Evolutionary conservation across 805 yeast genomes (phyloP).

Genomic region (Myxozyma mucilagina): DNA sequence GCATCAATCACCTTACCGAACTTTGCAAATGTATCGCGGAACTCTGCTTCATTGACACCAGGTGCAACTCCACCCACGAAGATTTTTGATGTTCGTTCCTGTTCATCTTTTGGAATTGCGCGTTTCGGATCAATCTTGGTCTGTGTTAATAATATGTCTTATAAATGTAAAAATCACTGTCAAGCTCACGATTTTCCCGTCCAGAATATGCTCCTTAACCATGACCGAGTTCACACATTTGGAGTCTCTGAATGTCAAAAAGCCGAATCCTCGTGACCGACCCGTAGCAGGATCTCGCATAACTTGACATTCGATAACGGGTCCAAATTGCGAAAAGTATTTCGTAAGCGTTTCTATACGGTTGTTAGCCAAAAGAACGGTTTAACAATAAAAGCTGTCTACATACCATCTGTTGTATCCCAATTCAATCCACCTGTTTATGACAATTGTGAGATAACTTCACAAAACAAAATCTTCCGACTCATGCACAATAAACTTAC

Average conservation of each 20-base stretch:
- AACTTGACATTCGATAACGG: slow-evolving; percentile 80
- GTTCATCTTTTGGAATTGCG: slow-evolving; percentile 96
- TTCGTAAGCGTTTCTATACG: slow-evolving; percentile 64
- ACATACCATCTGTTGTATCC: slow-evolving; percentile 78
- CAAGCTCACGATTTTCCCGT: slow-evolving; percentile 69
- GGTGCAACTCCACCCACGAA: slow-evolving; percentile 97
- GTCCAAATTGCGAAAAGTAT: slow-evolving; percentile 87
- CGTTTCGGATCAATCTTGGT: slow-evolving; percentile 83
- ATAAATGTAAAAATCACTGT: not conserved
- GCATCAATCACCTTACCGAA: slow-evolving; percentile 93
- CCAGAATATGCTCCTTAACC: slow-evolving; percentile 81
- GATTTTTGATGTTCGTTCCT: slow-evolving; percentile 93
- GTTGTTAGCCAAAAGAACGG: not conserved
- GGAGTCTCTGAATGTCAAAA: slow-evolving; percentile 81
- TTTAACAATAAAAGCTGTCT: not conserved
- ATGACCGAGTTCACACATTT: slow-evolving; percentile 82
- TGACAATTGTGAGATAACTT: slow-evolving; percentile 46
- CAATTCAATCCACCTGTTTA: slow-evolving; percentile 92
- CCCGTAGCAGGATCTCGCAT: slow-evolving; percentile 89
- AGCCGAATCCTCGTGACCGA: slow-evolving; percentile 91
- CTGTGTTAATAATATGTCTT: not conserved
- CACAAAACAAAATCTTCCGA: not conserved
- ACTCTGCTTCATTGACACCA: slow-evolving; percentile 88
- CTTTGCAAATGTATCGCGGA: slow-evolving; percentile 78
- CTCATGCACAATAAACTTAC: not conserved